A percentile compares a stretch with the other conserved stretches of the same genome.
Conservation (phyloP, 202 grass and related monocot genomes). For the Thinopyrum obtusiflorum region DNA sequence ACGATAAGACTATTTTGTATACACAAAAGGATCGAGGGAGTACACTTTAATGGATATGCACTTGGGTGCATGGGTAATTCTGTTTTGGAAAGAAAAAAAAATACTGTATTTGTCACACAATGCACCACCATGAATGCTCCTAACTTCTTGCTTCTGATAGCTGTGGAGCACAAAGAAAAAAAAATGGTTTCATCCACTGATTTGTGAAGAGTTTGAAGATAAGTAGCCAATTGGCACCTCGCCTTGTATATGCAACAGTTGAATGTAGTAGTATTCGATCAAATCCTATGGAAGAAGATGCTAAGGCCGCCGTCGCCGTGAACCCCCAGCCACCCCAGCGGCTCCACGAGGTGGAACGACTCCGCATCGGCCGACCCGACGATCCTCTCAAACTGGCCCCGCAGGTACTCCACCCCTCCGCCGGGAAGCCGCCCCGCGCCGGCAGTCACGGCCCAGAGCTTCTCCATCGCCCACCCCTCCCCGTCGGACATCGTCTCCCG, state of each 20-base stretch:
- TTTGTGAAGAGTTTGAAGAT: neutral
- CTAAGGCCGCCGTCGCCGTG: conserved; percentile 38
- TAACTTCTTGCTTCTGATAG: neutral
- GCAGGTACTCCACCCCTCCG: conserved; percentile 44
- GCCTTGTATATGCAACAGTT: neutral
- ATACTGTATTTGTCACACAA: too few species aligned
- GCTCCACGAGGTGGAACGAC: conserved; percentile 55
- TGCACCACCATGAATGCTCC: neutral
- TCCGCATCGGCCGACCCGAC: conserved; percentile 46
- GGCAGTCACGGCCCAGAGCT: conserved; percentile 40
- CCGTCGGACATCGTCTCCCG: conserved; percentile 37
- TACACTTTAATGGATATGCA: too few species aligned
- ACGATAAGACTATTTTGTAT: too few species aligned
- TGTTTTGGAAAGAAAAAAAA: too few species aligned
- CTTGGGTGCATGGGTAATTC: too few species aligned
- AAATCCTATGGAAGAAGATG: conserved; percentile 41
- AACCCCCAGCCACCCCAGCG: conserved; percentile 22
- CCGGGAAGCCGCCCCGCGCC: conserved; percentile 41
- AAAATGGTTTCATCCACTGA: neutral
- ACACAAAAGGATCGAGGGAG: too few species aligned
- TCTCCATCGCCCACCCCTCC: conserved; percentile 45
- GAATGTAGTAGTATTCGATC: neutral
- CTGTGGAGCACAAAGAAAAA: neutral
- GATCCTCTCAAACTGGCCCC: conserved; percentile 50
- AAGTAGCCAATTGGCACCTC: neutral